Evolutionary conservation across 2,329 filamentous ascomycete species (phyloP), one percentile per base, ranked within the genome.

Genomic region (Epichloe festucae): DNA sequence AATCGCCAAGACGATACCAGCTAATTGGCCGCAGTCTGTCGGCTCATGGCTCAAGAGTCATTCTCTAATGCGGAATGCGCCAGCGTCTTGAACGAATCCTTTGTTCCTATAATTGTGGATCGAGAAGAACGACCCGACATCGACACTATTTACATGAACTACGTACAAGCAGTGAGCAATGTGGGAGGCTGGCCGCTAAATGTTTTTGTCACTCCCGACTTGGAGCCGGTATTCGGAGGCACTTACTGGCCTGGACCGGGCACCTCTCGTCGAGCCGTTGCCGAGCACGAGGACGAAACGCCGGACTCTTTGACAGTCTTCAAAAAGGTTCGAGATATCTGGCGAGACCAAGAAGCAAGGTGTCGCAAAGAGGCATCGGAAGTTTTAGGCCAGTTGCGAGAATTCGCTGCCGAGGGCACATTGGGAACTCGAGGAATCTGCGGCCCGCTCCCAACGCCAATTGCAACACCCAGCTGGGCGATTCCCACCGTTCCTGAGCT

Each of bases 81-180:
- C 15, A 71, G 79, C 23, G 75, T 95, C 52, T 76, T 98, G 38
- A 98, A 97, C 71, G 75, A 84, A 54, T 79, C 81, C 52, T 98
- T 97, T 66, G 81, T 98, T 44, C 91, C 93, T 4, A 82, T 97
- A 65, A 86, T 96, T 60, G 80, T 97, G 62, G 93, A 98, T 67
- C 82, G 90, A 54, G 93, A 98, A 68, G 89, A 95, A 68, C 82
- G 91, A 27, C 91, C 91, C 8, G 90, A 97, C 63, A 82, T 97
- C 57, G 93, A 98, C 63, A 83, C 87, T 55, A 90, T 97, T 57
- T 97, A 97, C 67, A 96, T 96, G 89, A 95, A 95, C 71, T 98
- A 95, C 67, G 85, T 95, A 41, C 89, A 96, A 65, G 91, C 91
- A 1, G 91, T 93, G 11, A 95, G 86, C 53, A 89, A 87, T 19